phyloP scores from a whole-genome alignment of 495 filamentous ascomycete genomes.

The Cercophora newfieldiana region DNA sequence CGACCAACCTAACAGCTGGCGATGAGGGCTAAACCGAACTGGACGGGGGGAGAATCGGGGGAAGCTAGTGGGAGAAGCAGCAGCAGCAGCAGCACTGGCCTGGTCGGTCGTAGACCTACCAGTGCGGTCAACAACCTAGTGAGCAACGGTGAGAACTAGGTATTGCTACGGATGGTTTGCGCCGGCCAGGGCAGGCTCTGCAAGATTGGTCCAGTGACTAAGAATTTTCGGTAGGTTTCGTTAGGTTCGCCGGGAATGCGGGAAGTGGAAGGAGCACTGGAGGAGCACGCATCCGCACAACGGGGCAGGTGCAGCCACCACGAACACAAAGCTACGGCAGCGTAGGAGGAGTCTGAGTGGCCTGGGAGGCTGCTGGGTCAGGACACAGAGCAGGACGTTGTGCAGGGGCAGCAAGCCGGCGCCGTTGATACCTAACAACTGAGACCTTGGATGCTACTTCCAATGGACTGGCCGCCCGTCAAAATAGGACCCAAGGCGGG shows the following conservation, averaged over 20 bases:
- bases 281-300: not conserved
- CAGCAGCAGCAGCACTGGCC: not conserved
- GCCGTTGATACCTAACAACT: constrained; percentile 2
- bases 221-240: constrained; percentile 1
- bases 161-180: constrained; percentile 1
- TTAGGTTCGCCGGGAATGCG: not conserved
- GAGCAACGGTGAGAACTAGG: not conserved
- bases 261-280: not conserved
- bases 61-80: not conserved
- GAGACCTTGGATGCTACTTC: not conserved
- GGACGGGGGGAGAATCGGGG: not conserved
- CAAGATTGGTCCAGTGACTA: not conserved
- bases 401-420: not conserved
- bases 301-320: not conserved
- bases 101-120: not conserved
- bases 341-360: not conserved
- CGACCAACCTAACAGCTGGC: too few species aligned
- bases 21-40: too few species aligned
- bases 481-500: not conserved
- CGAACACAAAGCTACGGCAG: not conserved
- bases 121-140: not conserved
- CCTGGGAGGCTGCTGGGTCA: not conserved
- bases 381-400: not conserved
- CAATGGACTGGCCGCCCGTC: not conserved
- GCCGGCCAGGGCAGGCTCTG: not conserved